Base-by-base conservation (phyloP, 805 yeast species). In the Komagataella mondaviorum region DNA sequence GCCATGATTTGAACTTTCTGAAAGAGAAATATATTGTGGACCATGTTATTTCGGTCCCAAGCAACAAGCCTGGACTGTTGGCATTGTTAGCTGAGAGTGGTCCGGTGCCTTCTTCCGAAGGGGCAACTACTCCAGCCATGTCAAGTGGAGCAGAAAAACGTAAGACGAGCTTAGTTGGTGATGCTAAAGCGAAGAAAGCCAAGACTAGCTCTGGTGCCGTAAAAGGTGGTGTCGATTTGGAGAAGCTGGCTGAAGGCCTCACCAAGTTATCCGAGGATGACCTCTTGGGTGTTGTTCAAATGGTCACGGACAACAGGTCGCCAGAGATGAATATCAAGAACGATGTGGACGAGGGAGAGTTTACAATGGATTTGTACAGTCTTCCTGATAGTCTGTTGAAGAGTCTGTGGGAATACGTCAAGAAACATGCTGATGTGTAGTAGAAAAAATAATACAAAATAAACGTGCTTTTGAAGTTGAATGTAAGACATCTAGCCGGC, bases 301-400 rank as follows among this genome's bases (percentile, higher is more conserved):
- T 91, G 96, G 93, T 91, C 45, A 89, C 96, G 47, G 98, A 91
- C 66, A 93, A 93, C 70, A 80, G 88, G 63, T 88, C 98, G 4
- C 80, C 88, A 47, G 98, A 91, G 49, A 91, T 91, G 96, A 89
- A 85, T 68, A 85, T 91, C 59, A 90, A 90, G 64, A 91, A 93
- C 66, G 96, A 91, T 61, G 89, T 88, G 49, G 98, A 91, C 55
- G 91, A 88, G 60, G 99, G 99, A 51, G 98, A 93, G 71, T 91
- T 93, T 66, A 88, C 95, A 51, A 88, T 91, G 87, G 99, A 91
- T 69, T 76, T 91, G 59, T 90, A 81, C 67, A 90, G 97, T 23
- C 73, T 91, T 57, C 98, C 98, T 18, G 97, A 91, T 64, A 80
- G 85, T 46, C 72, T 93, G 64, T 76, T 93, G 64, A 88, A 87